Conservation (phyloP, 2,329 filamentous ascomycete genomes). For the Ophiostoma montium region DNA sequence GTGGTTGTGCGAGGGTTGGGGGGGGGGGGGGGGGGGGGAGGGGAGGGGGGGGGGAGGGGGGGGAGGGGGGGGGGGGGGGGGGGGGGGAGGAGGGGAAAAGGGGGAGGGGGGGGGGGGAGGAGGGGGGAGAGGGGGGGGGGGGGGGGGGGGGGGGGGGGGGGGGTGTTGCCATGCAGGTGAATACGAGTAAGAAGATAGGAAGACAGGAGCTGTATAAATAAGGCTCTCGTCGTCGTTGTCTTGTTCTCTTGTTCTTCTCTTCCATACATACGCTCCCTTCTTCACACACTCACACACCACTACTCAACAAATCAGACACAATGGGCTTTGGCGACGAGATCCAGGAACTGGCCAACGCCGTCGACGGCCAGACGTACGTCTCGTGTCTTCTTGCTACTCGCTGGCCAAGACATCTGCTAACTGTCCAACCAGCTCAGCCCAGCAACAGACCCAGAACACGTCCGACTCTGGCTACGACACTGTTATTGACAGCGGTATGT, state of each 20-base stretch:
- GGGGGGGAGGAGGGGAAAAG: too few species aligned
- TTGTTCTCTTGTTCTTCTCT: not conserved
- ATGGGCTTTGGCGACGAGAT: conserved; percentile 18
- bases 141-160: too few species aligned
- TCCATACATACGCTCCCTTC: not conserved
- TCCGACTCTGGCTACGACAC: conserved; percentile 21
- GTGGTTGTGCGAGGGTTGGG: too few species aligned
- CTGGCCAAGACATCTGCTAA: not conserved
- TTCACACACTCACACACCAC: not conserved
- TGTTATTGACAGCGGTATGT: conserved; percentile 20
- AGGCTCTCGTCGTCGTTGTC: not conserved
- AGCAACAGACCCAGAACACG: conserved; percentile 17
- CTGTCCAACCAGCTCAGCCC: conserved; percentile 15
- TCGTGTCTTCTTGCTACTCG: not conserved
- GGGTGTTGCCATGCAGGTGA: too few species aligned
- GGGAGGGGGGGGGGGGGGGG: too few species aligned
- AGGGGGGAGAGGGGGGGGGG: too few species aligned
- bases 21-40: too few species aligned
- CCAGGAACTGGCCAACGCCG: conserved; percentile 18
- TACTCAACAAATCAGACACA: conserved; percentile 3
- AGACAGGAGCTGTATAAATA: conserved; percentile 1
- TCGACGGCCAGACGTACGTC: conserved; percentile 19
- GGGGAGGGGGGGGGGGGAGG: too few species aligned
- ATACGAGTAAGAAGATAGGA: too few species aligned
- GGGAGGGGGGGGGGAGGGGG: too few species aligned